Evolutionary conservation across 805 yeast genomes (phyloP).

Genomic region (Starmerella floris): DNA sequence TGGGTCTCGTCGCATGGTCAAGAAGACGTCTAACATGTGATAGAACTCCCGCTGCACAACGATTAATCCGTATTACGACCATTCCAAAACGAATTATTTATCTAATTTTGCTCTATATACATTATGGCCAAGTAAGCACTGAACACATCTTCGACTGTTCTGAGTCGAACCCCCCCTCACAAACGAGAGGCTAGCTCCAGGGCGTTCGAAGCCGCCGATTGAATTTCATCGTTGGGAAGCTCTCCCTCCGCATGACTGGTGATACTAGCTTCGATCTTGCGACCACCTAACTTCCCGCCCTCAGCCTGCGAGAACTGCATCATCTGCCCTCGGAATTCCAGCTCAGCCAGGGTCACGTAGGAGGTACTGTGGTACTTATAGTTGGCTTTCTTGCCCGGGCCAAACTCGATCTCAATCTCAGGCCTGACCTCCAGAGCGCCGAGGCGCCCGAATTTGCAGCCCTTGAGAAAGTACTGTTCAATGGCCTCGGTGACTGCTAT

Average conservation of each 20-base stretch:
- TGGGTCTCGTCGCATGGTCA: slow-evolving; percentile 15
- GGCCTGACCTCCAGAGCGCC: slow-evolving; percentile 31
- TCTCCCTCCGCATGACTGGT: slow-evolving; percentile 26
- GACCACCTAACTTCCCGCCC: slow-evolving; percentile 48
- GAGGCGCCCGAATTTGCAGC: slow-evolving; percentile 7
- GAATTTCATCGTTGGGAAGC: neutral
- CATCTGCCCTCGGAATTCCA: slow-evolving; percentile 27
- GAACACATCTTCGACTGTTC: no score
- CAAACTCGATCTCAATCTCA: slow-evolving; percentile 30
- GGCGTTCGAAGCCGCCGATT: neutral
- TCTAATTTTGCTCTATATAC: no score
- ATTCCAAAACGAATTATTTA: no score
- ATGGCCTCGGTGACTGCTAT: slow-evolving; percentile 30
- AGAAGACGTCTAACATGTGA: slow-evolving; percentile 2
- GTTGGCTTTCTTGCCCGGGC: slow-evolving; percentile 28
- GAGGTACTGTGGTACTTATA: slow-evolving; percentile 35
- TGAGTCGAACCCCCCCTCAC: neutral
- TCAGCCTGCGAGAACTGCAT: slow-evolving; percentile 38
- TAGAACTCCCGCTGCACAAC: neutral
- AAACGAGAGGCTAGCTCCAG: neutral
- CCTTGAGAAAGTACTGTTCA: slow-evolving; percentile 30
- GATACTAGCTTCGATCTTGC: slow-evolving; percentile 37
- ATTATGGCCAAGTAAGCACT: no score
- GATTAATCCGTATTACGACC: no score
- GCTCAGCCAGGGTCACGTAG: slow-evolving; percentile 36